Conservation (phyloP, 208 protist genomes). For the Kentomonas sorsogonicus region DNA sequence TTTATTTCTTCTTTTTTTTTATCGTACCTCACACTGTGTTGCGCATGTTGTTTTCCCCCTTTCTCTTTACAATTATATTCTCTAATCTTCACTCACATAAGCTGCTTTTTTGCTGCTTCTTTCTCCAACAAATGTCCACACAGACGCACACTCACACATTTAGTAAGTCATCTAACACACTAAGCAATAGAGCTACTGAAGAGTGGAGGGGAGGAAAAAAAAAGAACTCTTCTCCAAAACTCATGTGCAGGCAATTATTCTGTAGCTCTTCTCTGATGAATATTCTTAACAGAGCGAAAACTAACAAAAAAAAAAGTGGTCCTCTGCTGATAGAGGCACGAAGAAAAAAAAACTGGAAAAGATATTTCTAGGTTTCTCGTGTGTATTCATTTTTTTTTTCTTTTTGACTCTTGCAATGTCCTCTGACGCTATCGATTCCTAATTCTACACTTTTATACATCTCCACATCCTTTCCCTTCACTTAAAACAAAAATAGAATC, state of each 20-base stretch:
- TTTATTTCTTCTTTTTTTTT: background rate
- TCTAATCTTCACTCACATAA: background rate
- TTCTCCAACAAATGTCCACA: background rate
- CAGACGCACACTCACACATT: background rate
- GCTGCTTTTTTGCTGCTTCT: slow-evolving; percentile 8
- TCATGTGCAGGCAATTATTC: slow-evolving; percentile 36
- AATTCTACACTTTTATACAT: no score
- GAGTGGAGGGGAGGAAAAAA: slow-evolving; percentile 1
- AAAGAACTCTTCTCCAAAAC: background rate
- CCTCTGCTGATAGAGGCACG: slow-evolving; percentile 16
- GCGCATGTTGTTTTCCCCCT: background rate
- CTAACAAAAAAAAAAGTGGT: slow-evolving; percentile 14
- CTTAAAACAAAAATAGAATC: no score
- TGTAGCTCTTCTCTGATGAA: no score
- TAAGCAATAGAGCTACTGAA: background rate
- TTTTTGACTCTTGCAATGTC: no score
- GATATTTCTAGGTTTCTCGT: no score
- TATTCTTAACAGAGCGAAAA: no score
- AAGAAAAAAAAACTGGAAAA: no score
- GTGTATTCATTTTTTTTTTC: no score
- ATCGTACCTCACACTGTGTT: background rate
- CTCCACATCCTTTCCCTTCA: no score
- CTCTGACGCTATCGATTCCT: no score
- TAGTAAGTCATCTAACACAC: background rate
- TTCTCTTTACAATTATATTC: background rate